Base-by-base conservation (phyloP, 169 alveolate genomes). In the Eimeria necatrix region DNA sequence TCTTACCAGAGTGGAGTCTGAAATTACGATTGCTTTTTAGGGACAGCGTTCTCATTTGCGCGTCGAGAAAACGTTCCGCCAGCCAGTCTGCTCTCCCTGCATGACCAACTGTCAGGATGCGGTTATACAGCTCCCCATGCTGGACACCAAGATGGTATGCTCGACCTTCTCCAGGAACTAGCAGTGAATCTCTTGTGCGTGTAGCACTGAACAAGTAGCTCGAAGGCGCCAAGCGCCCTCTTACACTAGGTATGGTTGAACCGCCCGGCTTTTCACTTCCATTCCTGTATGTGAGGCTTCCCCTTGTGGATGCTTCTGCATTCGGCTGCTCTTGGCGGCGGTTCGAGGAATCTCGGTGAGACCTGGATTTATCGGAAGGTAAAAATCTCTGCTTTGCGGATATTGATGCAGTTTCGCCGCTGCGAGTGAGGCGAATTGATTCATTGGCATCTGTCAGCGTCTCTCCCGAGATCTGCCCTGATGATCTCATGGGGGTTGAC, bases 71-170 rank as follows among this genome's bases (percentile, higher is more conserved):
- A 12, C 59, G 68, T 24, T 95, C 86, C 24, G 96, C 93, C 4
- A 95, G 94, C 85, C 60, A 26, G 76, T 91, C 95, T 51, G 96
- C 96, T 20, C 96, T 51, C 53, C 86, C 95, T 26, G 83, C 76
- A 68, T 87, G 92, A 8, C 96, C 96, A 12, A 95, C 96, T 2
- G 95, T 91, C 12, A 95, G 71, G 20, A 95, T 88, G 14, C 96
- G 87, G 83, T 41, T 49, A n/a, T 89, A 24, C 26, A 95, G 59
- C 68, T 95, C 96, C 16, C 95, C 95, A 22, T 73, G 78, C 61
- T 94, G 85, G 56, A 73, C 94, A 10, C 96, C 96, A 68, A 94
- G 85, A 49, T 94, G 96, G 68, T 94, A 94, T 46, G 93, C 93
- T 4, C 93, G 68, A n/a, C 96, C 96, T 32, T 94, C 92, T 46